Conservation (phyloP, 176 grass and related monocot genomes). For the Rhipidocladum racemiflorum region DNA sequence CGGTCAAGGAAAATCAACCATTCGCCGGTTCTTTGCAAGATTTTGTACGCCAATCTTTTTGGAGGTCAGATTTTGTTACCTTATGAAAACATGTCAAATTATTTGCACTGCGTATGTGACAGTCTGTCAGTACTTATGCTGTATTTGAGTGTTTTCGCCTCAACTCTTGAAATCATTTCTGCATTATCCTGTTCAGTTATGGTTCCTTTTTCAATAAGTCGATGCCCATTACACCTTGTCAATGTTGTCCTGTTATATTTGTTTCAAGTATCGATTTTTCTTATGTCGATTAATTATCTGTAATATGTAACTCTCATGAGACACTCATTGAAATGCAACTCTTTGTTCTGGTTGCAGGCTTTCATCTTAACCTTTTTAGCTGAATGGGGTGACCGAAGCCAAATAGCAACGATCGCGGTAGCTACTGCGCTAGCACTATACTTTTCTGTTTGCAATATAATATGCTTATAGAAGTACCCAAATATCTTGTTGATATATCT, state of each 20-base stretch:
- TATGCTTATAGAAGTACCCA: not conserved
- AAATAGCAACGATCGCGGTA: slow-evolving; percentile 90
- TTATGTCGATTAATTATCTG: not conserved
- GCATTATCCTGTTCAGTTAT: not conserved
- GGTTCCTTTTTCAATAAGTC: not conserved
- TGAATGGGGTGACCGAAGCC: slow-evolving; percentile 87
- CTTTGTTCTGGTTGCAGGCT: slow-evolving; percentile 48
- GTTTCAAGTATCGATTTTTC: not conserved
- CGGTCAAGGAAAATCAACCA: slow-evolving; percentile 70
- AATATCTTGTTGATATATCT: not conserved
- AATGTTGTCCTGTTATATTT: not conserved
- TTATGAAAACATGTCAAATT: slow-evolving; percentile 5
- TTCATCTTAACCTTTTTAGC: slow-evolving; percentile 92
- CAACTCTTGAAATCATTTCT: not conserved
- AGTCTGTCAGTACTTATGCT: not conserved
- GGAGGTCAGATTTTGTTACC: slow-evolving; percentile 39
- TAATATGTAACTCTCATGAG: not conserved
- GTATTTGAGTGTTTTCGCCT: not conserved
- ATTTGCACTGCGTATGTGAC: not conserved
- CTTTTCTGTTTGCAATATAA: not conserved
- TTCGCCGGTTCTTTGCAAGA: slow-evolving; percentile 72
- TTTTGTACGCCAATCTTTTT: slow-evolving; percentile 92
- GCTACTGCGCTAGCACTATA: not conserved
- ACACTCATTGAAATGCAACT: slow-evolving; percentile 9
- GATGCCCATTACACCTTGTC: not conserved